Evolutionary conservation across 768 basidiomycete genomes (phyloP).

Genomic region (Leccinum incarnatum): DNA sequence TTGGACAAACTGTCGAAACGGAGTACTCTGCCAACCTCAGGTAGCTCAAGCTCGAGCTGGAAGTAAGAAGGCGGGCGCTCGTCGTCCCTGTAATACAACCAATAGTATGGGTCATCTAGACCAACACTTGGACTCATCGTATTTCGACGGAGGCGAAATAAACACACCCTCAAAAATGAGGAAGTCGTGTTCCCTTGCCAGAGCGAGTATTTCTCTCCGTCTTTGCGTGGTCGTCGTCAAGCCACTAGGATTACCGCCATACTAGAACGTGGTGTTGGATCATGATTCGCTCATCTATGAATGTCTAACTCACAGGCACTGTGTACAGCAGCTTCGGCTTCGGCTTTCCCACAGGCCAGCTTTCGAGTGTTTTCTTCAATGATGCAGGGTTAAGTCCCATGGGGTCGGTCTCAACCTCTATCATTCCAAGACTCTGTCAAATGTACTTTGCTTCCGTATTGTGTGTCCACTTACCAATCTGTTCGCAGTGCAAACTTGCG

Average conservation of each 20-base stretch:
- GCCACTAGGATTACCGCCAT: constrained; percentile 80
- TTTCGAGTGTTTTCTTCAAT: constrained; percentile 58
- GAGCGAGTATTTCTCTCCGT: constrained; percentile 57
- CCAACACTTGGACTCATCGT: background rate
- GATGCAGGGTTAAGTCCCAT: constrained; percentile 58
- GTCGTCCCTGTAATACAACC: constrained; percentile 59
- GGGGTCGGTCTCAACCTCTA: constrained; percentile 72
- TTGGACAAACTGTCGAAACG: constrained; percentile 83
- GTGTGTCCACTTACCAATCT: constrained; percentile 43
- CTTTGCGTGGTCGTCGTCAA: constrained; percentile 65
- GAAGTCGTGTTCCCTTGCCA: constrained; percentile 67
- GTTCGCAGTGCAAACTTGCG: constrained; percentile 46
- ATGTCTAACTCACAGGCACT: constrained; percentile 47
- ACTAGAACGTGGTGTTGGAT: constrained; percentile 33
- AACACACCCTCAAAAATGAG: constrained; percentile 70
- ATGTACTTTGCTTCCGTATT: background rate
- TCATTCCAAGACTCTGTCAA: background rate
- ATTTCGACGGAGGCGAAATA: background rate
- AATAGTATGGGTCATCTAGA: constrained; percentile 67
- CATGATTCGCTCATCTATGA: background rate
- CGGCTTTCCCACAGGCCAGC: constrained; percentile 63
- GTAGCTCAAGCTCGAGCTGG: background rate
- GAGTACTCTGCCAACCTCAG: constrained; percentile 41
- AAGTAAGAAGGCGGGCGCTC: constrained; percentile 35
- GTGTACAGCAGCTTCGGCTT: constrained; percentile 77